These are phyloP conservation scores for Gossypium turneri DNA, from an alignment of 345 rosid species.

Conservation along the genomic window DNA sequence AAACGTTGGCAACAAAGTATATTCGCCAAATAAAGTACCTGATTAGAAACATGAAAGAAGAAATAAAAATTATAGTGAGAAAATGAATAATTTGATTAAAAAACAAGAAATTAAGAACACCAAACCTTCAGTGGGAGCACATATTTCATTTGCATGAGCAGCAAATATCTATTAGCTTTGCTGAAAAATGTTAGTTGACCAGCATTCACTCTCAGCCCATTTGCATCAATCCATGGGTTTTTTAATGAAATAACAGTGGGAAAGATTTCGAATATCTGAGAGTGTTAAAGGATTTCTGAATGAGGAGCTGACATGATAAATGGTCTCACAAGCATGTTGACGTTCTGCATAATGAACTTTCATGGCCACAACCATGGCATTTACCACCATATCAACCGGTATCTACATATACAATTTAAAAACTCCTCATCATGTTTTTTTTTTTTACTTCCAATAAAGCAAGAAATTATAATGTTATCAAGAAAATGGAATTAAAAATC, in stretches of 20 bases:
- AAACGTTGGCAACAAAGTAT: not conserved
- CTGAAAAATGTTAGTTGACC: not conserved
- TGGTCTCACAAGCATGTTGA: not conserved
- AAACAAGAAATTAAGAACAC: not conserved
- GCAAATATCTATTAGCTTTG: not conserved
- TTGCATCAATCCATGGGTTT: conserved; percentile 16
- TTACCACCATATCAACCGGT: conserved; percentile 47
- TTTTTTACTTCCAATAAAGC: not conserved
- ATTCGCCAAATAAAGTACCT: not conserved
- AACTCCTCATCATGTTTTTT: not conserved
- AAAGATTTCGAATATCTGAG: not conserved
- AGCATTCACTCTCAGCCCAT: not conserved
- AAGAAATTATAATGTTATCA: not conserved
- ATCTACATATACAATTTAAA: conserved; percentile 19
- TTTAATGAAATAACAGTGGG: not conserved
- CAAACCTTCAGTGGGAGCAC: conserved; percentile 3
- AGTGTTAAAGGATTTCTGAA: not conserved
- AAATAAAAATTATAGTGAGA: too few species aligned
- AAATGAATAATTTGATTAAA: not conserved
- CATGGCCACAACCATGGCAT: conserved; percentile 33
- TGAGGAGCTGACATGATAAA: not conserved
- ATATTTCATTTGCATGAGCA: not conserved
- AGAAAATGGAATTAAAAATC: conserved; percentile 8
- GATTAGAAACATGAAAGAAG: not conserved
- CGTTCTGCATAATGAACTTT: not conserved